Base-by-base conservation (phyloP, 2,329 filamentous ascomycete genomes). In the Calonectria naviculata region DNA sequence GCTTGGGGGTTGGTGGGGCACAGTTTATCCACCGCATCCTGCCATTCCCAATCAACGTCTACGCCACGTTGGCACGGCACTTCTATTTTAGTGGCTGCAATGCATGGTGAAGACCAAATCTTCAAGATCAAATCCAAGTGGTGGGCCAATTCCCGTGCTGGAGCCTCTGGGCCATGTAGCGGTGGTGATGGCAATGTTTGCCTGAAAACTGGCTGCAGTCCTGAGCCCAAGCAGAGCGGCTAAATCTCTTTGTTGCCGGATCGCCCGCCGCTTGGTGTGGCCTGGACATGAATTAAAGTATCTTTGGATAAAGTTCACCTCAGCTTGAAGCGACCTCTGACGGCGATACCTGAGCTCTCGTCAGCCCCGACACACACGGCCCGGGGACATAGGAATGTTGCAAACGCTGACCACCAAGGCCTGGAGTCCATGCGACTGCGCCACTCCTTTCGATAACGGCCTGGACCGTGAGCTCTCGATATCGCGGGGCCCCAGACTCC, bases 401-500 rank as follows among this genome's bases (percentile, higher is more conserved):
- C 28, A 21, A 36, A 52, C 29, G 62, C 62, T 62, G 52, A 61
- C 46, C 44, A 64, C 36, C 41, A 31, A 5, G 41, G 17, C 24
- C 38, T 46, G 15, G 42, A 56, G 49, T 24, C 29, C n/a, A 42
- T 61, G 41, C 38, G 19, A 46, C 13, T 28, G 34, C 34, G 58
- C 42, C 15, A 36, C 31, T 29, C 24, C n/a, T 12, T 31, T 58
- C 28, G 21, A 28, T 31, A 54, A 34, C 46, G 54, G 17, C 15
- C 29, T 60, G 65, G 38, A 47, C 34, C 36, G 41, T 61, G 60
- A 52, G 21, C 62, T 28, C 38, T 24, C 19, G 47, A 69, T 65
- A 76, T 79, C 78, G 79, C 71, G 79, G 79, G 79, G 79, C 79
- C 79, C 79, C 79, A 70, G 75, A 76, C 68, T 76, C 65, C 42